Base-by-base conservation (phyloP, 1,284 basidiomycete genomes). In the Takashimella tepidaria region DNA sequence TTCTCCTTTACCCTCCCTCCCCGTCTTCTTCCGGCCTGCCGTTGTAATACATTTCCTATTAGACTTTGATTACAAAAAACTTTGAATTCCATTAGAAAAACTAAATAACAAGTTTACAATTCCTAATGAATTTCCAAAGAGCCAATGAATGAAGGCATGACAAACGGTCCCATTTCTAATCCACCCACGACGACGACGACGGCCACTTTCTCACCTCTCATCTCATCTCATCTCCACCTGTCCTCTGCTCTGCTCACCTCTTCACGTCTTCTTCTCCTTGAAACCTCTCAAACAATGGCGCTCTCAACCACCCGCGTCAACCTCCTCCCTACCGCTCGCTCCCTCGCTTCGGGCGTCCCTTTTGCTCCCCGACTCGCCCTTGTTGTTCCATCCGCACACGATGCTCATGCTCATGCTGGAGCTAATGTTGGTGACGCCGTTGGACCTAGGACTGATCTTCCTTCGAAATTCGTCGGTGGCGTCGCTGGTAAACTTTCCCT, bases 281-380 rank as follows among this genome's bases (percentile, higher is more conserved):
- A 37, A 16, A 8, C 31, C 31, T 37, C 16, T 8, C 31, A 8
- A 8, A 37, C 31, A 8, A 37, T 37, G 31, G 31, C 31, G 31
- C 31, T 37, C 31, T 8, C 31, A 8, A 37, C 31, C 63, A 63
- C 69, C 56, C 63, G 74, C 53, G 60, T 90, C 73, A 91, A 85
- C 77, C 79, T 95, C 68, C 77, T 88, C 43, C 87, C 90, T 55
- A 90, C 90, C 46, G 84, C 88, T 62, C 84, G 87, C 71, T 79
- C 83, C 8, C 82, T 88, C 58, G 81, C 90, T 42, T 84, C 81
- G 44, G 95, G 95, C 62, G 95, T 95, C 60, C 98, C 98, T 79
- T 88, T 95, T 79, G 87, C 97, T 59, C 92, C 92, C 69, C 95
- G 96, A 76, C 83, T 98, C 65, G 89, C 90, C 55, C 86, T 95